Evolutionary conservation across 768 basidiomycete genomes (phyloP), one percentile per base, ranked within the genome.

Genomic region (Hericium coralloides): DNA sequence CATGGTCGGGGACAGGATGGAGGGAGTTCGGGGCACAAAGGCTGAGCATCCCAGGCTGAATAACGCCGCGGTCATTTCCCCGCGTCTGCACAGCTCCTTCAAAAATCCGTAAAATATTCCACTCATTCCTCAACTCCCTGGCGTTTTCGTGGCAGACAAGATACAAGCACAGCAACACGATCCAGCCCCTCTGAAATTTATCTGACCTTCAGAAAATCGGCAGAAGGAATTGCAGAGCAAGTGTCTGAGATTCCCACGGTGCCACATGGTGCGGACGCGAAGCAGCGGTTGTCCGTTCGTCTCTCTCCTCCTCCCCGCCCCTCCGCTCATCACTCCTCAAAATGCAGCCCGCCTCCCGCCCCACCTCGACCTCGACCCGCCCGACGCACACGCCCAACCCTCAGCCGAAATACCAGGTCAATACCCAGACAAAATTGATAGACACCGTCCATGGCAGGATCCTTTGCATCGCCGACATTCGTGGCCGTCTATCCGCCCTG

Each of bases 381-480:
- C 81, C 79, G 10, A 73, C 78, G 56, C 73, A 70, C 20, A 84
- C 83, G 36, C 84, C 84, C 39, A 74, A 78, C 47, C 82, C 79
- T 17, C 69, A 73, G 55, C 72, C 72, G 20, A 62, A 71, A 50
- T 70, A 69, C 51, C 73, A 75, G 58, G 80, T 87, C 57, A 89
- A 90, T 68, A 87, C 86, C 12, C 85, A 86, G 69, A 89, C 86
- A 69, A 85, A 83, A 71, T 71, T 91, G 41, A 79, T 93, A 62
- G 89, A 93, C 76, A 80, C 86, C 18, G 68, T 72, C n/a, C 83
- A 87, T 52, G 93, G 90, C 55, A 79, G 95, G 49, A 85, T 99
- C 68, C 83, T 99, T 52, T 98, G 95, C 69, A 80, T 98, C 60
- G 95, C 97, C 39, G 97, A 99, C 73, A 88, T 92, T 62, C 85